Percentiles rank a stretch among this genome's conserved stretches.
phyloP scores from a whole-genome alignment of 2,329 filamentous ascomycete genomes.

The Colletotrichum tanaceti region DNA sequence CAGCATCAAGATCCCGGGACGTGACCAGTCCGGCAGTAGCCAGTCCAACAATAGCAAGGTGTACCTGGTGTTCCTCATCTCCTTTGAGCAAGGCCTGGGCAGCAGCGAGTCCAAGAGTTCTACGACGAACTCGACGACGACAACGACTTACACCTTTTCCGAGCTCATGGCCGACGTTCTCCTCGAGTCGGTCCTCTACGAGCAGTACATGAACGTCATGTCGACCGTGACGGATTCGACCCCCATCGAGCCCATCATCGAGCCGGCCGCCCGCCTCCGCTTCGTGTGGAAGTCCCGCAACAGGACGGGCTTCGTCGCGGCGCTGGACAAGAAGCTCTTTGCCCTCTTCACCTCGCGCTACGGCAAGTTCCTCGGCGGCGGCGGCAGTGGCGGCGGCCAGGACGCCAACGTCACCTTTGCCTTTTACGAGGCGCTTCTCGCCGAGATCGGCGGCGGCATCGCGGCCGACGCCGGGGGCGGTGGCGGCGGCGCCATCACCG shows the following conservation, averaged over 20 bases:
- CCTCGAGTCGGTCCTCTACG: conserved; percentile 53
- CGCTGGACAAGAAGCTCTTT: conserved; percentile 54
- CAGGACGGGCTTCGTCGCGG: conserved; percentile 50
- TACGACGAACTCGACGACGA: too few species aligned
- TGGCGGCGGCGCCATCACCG: too few species aligned
- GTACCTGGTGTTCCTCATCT: conserved; percentile 58
- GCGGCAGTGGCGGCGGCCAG: too few species aligned
- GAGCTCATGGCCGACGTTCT: conserved; percentile 55
- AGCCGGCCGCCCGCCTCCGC: conserved; percentile 54
- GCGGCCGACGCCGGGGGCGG: conserved; percentile 45
- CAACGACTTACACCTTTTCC: conserved; percentile 51
- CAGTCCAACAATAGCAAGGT: too few species aligned
- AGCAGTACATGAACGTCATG: conserved; percentile 49
- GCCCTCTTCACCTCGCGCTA: conserved; percentile 52
- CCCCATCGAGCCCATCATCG: conserved; percentile 49
- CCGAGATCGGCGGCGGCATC: conserved; percentile 51
- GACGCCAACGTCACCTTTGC: conserved; percentile 48
- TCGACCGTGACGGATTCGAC: conserved; percentile 42
- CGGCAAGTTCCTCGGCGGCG: conserved; percentile 43
- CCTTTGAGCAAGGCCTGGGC: conserved; percentile 56
- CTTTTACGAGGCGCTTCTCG: conserved; percentile 56
- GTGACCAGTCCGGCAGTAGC: too few species aligned
- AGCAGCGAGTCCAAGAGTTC: conserved; percentile 47
- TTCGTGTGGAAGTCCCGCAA: conserved; percentile 49
- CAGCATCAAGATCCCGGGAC: conserved; percentile 52